A percentile compares a stretch with the other conserved stretches of the same genome.
phyloP scores from a whole-genome alignment of 1,284 basidiomycete species.

The Meripilus lineatus region DNA sequence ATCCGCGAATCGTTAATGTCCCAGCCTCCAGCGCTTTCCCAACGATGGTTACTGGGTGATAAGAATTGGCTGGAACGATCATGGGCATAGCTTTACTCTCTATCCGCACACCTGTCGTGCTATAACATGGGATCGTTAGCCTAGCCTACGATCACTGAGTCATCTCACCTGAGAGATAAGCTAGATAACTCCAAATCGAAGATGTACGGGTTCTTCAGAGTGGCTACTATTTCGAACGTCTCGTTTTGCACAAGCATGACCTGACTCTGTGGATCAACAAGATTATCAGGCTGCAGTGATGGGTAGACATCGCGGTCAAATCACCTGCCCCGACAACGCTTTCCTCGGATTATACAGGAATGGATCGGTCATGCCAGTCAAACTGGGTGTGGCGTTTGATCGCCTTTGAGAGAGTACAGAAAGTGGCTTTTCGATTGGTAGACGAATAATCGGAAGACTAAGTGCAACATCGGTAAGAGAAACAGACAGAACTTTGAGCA shows the following conservation, averaged over 20 bases:
- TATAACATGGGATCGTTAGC: conserved; percentile 25
- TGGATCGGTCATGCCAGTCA: conserved; percentile 61
- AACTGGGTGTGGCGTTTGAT: conserved; percentile 39
- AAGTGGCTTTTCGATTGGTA: conserved; percentile 71
- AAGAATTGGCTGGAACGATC: conserved; percentile 68
- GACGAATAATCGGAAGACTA: conserved; percentile 67
- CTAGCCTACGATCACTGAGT: background rate
- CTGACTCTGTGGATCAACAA: conserved; percentile 42
- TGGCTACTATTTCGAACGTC: conserved; percentile 73
- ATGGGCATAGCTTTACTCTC: conserved; percentile 56
- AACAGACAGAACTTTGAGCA: background rate
- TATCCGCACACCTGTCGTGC: conserved; percentile 79
- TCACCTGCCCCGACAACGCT: conserved; percentile 52
- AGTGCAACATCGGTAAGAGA: background rate
- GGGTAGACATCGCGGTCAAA: conserved; percentile 11
- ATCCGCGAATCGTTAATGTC: conserved; percentile 70
- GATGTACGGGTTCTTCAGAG: conserved; percentile 86
- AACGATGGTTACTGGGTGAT: conserved; percentile 69
- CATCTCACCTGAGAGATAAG: conserved; percentile 70
- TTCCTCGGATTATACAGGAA: conserved; percentile 89
- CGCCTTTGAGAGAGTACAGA: conserved; percentile 44
- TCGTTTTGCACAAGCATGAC: conserved; percentile 81
- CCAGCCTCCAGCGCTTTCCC: conserved; percentile 70
- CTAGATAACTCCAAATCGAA: conserved; percentile 87
- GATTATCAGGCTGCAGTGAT: background rate